phyloP scores from a whole-genome alignment of 1,139 yeast genomes.

The Geotrichum fermentans region DNA sequence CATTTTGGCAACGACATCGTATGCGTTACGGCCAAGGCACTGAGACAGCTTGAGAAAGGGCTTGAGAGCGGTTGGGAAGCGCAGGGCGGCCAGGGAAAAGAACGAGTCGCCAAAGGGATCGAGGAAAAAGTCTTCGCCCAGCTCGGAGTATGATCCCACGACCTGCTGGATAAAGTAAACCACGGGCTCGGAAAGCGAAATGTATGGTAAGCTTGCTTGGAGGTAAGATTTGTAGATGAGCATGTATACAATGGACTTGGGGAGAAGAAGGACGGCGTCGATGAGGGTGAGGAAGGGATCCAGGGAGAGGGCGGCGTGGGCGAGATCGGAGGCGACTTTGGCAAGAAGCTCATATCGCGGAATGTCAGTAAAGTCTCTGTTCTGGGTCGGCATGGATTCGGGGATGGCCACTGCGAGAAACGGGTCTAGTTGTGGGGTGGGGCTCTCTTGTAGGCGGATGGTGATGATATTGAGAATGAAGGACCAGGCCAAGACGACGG shows the following conservation, averaged over 20 bases:
- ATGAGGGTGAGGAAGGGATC: conserved; percentile 42
- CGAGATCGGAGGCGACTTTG: conserved; percentile 29
- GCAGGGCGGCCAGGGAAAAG: conserved; percentile 60
- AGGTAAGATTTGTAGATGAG: conserved; percentile 58
- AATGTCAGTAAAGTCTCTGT: conserved; percentile 11
- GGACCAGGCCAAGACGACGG: conserved; percentile 67
- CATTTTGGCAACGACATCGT: conserved; percentile 55
- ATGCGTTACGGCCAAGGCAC: conserved; percentile 58
- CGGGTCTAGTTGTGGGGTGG: conserved; percentile 28
- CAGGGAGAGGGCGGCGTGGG: conserved; percentile 43
- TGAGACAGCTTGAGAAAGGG: conserved; percentile 62
- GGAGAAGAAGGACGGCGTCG: conserved; percentile 42
- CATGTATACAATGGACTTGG: conserved; percentile 47
- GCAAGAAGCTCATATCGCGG: conserved; percentile 17
- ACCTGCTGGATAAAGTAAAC: conserved; percentile 50
- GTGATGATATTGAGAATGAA: conserved; percentile 56
- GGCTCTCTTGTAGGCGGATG: conserved; percentile 44
- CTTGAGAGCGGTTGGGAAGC: conserved; percentile 63
- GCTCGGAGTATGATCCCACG: conserved; percentile 51
- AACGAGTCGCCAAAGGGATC: conserved; percentile 52
- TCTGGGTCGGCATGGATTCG: conserved; percentile 8
- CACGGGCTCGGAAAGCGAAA: conserved; percentile 53
- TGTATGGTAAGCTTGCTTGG: conserved; percentile 57
- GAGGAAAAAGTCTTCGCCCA: conserved; percentile 56
- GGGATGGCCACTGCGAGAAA: conserved; percentile 25